Percentiles rank a stretch among this genome's conserved stretches.
Evolutionary conservation across 2,329 filamentous ascomycete genomes (phyloP).

Genomic region (Fusarium tanahbumbuense): DNA sequence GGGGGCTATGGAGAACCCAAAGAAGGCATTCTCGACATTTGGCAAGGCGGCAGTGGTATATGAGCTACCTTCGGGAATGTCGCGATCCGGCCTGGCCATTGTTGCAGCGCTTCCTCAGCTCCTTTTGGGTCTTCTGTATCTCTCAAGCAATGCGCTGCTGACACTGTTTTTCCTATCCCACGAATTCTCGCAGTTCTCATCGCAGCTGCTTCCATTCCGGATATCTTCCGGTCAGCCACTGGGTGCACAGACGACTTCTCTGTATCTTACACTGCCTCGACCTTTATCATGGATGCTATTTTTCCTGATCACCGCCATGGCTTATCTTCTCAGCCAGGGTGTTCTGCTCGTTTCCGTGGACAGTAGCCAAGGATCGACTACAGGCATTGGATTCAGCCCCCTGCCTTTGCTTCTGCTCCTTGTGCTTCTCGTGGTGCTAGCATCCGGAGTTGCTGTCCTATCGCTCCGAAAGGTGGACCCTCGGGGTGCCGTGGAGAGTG

Average conservation of each 20-base stretch:
- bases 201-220: constrained; percentile 52
- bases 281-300: constrained; percentile 59
- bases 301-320: constrained; percentile 56
- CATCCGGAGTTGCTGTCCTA: constrained; percentile 51
- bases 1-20: constrained; percentile 47
- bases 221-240: constrained; percentile 58
- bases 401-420: constrained; percentile 57
- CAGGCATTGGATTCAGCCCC: constrained; percentile 57
- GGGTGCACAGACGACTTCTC: constrained; percentile 59
- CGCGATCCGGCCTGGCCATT: constrained; percentile 50
- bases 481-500: constrained; percentile 50
- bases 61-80: constrained; percentile 42
- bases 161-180: constrained; percentile 62
- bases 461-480: constrained; percentile 56
- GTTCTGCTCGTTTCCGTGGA: constrained; percentile 53
- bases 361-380: constrained; percentile 40
- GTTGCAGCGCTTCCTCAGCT: constrained; percentile 62
- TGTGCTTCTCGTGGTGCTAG: constrained; percentile 53
- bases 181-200: constrained; percentile 60
- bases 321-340: constrained; percentile 60
- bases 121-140: constrained; percentile 60
- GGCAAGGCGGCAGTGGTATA: constrained; percentile 54
- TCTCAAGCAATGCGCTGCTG: constrained; percentile 60
- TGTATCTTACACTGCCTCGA: constrained; percentile 63
- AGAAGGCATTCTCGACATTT: constrained; percentile 53